A percentile compares a stretch with the other conserved stretches of the same genome.
Conservation (phyloP, 2,329 filamentous ascomycete species). For the Lojkania enalia region DNA sequence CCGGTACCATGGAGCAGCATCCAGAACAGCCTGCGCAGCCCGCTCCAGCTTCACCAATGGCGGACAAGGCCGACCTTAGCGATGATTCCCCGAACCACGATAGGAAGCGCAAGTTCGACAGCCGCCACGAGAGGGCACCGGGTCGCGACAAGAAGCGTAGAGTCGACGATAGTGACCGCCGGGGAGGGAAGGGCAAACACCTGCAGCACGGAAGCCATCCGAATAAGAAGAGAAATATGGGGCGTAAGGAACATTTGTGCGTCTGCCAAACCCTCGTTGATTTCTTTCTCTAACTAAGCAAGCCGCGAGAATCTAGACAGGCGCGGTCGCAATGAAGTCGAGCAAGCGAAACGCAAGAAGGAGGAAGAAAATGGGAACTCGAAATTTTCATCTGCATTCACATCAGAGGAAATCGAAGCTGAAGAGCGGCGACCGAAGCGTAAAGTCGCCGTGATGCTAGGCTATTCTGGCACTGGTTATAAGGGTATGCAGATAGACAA, state of each 20-base stretch:
- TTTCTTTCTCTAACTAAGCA: slow-evolving; percentile 46
- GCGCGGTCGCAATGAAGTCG: slow-evolving; percentile 48
- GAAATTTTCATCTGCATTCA: slow-evolving; percentile 63
- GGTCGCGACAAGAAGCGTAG: slow-evolving; percentile 40
- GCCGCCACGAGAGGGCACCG: slow-evolving; percentile 10
- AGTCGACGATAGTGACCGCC: slow-evolving; percentile 29
- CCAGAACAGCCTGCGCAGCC: slow-evolving; percentile 15
- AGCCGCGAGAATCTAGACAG: slow-evolving; percentile 53
- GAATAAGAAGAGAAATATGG: slow-evolving; percentile 68
- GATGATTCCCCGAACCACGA: slow-evolving; percentile 5
- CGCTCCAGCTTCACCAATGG: slow-evolving; percentile 27
- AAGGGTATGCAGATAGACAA: slow-evolving; percentile 88
- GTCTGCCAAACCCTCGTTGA: slow-evolving; percentile 22
- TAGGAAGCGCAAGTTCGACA: slow-evolving; percentile 28
- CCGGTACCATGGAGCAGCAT: slow-evolving; percentile 26
- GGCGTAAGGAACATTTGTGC: slow-evolving; percentile 67
- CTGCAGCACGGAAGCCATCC: slow-evolving; percentile 45
- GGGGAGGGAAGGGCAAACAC: slow-evolving; percentile 35
- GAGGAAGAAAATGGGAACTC: slow-evolving; percentile 43
- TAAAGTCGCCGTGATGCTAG: slow-evolving; percentile 94
- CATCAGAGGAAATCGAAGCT: slow-evolving; percentile 81
- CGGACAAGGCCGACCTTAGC: slow-evolving; percentile 19
- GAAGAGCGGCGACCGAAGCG: slow-evolving; percentile 89
- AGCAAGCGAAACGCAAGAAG: slow-evolving; percentile 46
- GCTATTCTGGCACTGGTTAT: slow-evolving; percentile 95